phyloP scores from a whole-genome alignment of 208 protist species.

The Angomonas desouzai region DNA sequence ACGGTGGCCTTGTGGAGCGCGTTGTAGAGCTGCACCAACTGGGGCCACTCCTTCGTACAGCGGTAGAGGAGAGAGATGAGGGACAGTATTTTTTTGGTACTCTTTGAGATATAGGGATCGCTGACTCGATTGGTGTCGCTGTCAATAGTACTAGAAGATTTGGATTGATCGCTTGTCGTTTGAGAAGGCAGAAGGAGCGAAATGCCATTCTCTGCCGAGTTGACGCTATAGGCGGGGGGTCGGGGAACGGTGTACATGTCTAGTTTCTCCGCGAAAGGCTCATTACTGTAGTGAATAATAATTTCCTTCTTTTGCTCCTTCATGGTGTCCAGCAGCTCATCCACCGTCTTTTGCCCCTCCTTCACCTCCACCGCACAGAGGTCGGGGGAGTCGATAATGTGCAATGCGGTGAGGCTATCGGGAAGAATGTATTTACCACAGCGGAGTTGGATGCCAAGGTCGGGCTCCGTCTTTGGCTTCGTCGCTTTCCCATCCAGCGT shows the following conservation, averaged over 20 bases:
- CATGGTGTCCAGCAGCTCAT: neutral
- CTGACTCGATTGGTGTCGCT: constrained; percentile 44
- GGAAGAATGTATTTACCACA: constrained; percentile 62
- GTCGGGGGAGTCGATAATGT: constrained; percentile 51
- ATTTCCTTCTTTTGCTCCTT: constrained; percentile 23
- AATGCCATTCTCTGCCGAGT: neutral
- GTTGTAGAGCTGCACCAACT: constrained; percentile 20
- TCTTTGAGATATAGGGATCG: constrained; percentile 33
- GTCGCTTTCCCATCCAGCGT: neutral
- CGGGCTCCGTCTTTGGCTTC: neutral
- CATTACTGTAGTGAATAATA: constrained; percentile 60
- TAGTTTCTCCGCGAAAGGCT: constrained; percentile 45
- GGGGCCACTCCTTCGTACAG: constrained; percentile 39
- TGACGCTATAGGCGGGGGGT: neutral
- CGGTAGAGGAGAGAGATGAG: constrained; percentile 60
- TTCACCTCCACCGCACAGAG: constrained; percentile 7
- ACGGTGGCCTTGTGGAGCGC: neutral
- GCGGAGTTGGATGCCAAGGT: constrained; percentile 62
- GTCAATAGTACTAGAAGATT: constrained; percentile 19
- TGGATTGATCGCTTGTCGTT: constrained; percentile 14
- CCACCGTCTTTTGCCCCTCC: neutral
- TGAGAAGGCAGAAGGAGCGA: constrained; percentile 29
- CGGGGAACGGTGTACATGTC: neutral
- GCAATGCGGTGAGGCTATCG: constrained; percentile 71
- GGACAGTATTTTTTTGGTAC: constrained; percentile 53